Evolutionary conservation across 495 filamentous ascomycete species (phyloP), one percentile per base, ranked within the genome.

Genomic region (Xylaria venustula): DNA sequence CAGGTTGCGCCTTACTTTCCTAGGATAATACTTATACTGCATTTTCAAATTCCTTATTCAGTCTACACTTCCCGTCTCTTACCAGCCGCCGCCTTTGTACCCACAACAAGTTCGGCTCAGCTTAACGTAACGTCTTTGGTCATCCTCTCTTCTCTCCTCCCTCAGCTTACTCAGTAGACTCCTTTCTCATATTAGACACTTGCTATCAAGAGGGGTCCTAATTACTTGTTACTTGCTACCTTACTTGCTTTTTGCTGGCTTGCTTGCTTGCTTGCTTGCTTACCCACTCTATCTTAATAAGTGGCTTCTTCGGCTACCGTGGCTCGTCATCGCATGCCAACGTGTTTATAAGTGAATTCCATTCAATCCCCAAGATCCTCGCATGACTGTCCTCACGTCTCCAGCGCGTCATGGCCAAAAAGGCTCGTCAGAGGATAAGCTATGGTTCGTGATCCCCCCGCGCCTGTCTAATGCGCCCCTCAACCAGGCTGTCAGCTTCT

Each of bases 391-490:
- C 66, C 55, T 62, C 56, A 60, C 48, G 45, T 58, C 56, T 63
- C 64, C 49, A 54, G 28, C 61, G 56, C 67, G 71, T 58, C 67
- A 85, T 83, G 82, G 82, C 82, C 70, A 83, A 84, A 69, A 87
- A 87, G 76, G 82, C 83, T 61, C 82, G 83, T 67, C 84, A 85
- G 70, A 79, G 82, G 64, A 83, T 87, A 71, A 85, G 81, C 73
- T 87, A 90, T 77, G 87, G 87, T 90, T 67, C 67, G 77, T 76
- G 22, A 54, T 40, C 42, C 50, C 58, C 34, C 53, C 45, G 19
- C 49, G 20, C 48, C 44, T 55, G 55, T 63, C 47, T 54, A 49
- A 53, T 28, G 19, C 41, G 28, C 30, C 48, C n/a, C n/a, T n/a
- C 56, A 30, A 20, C 56, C 40, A 55, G 17, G 48, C 42, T 14